Evolutionary conservation across 441 rosid genomes (phyloP), one percentile per base, ranked within the genome.

Genomic region (Pelargonium australe): DNA sequence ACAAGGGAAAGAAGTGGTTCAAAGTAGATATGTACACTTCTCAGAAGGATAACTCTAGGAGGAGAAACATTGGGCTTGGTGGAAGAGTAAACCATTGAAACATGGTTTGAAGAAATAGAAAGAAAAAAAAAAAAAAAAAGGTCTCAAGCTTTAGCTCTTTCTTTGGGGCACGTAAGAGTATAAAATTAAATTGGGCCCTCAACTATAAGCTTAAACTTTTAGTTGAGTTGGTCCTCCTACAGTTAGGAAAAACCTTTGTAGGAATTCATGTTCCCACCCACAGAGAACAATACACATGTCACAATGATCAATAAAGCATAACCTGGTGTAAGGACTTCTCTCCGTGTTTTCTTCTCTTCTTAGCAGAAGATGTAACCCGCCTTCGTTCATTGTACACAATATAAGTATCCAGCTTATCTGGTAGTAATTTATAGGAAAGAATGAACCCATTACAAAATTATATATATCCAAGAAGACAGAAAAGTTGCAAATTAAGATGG

Each of bases 301-400:
- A 63, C 61, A 64, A 66, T 65, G 73, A 67, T 67, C 58, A 25
- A 37, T 77, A 76, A 80, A 79, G 68, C 66, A 72, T 69, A 68
- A 90, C 98, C 96, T 93, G 97, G 81, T 89, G 97, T 77, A 93
- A 77, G 44, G 88, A 87, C 72, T 66, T 81, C 68, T 83, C 87
- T 61, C 79, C 68, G 61, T 80, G 77, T 72, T 85, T 89, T 80
- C 89, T 87, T 75, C 89, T 93, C 87, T 81, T 93, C 85, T 91
- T 93, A 71, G 97, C 87, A 67, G 98, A 93, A 69, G 98, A 93
- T 47, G 98, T 89, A 73, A 93, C 96, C 82, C 78, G 84, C 76
- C 89, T 89, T 70, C 95, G 77, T 77, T 91, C 93, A 70, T 93
- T 93, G 77, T 88, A 84, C 58, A 93, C 96, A 65, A 91, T 81